A percentile compares a stretch with the other conserved stretches of the same genome.
Evolutionary conservation across 2,329 filamentous ascomycete genomes (phyloP).

Genomic region (Nemania bipapillata): DNA sequence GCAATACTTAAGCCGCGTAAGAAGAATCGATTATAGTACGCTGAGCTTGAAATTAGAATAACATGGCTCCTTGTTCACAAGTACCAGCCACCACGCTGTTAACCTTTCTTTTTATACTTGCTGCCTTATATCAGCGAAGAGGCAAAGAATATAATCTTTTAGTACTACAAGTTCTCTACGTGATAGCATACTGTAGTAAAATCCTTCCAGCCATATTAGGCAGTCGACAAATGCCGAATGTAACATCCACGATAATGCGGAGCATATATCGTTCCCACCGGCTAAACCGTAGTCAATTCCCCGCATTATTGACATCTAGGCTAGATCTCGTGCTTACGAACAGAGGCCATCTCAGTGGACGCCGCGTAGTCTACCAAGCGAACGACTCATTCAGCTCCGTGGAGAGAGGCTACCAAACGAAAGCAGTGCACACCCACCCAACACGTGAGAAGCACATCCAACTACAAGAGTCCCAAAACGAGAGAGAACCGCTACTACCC

Average conservation of each 20-base stretch:
- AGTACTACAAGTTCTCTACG: background rate
- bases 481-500: background rate
- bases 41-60: background rate
- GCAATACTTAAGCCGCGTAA: background rate
- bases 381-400: background rate
- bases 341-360: background rate
- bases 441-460: background rate
- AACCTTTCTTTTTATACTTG: no score
- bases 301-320: constrained; percentile 11
- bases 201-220: constrained; percentile 11
- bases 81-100: no score
- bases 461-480: background rate
- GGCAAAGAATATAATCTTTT: background rate
- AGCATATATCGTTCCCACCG: constrained; percentile 1
- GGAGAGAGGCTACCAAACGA: background rate
- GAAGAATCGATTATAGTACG: background rate
- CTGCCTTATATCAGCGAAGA: background rate
- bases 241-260: constrained; percentile 5
- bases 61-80: background rate
- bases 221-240: constrained; percentile 29
- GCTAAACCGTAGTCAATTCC: constrained; percentile 28
- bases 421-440: background rate
- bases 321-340: background rate
- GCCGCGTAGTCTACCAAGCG: background rate
- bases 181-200: background rate